phyloP scores from a whole-genome alignment of 2,329 filamentous ascomycete genomes.

The Cytospora chrysosperma region DNA sequence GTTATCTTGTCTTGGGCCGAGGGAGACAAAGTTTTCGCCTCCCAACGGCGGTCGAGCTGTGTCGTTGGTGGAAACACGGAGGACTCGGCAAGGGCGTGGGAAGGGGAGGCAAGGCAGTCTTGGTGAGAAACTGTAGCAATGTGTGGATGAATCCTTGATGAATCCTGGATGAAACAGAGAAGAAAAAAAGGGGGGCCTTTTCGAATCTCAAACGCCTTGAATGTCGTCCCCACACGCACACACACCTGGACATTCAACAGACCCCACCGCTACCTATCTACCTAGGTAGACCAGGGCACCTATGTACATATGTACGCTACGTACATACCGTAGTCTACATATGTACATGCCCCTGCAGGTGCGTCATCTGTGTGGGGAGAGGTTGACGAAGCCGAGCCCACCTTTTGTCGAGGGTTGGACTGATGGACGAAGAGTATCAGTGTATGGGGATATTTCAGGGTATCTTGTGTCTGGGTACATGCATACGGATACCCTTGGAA shows the following conservation, averaged over 20 bases:
- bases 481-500: not conserved
- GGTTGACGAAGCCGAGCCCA: constrained; percentile 21
- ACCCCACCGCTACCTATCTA: not conserved
- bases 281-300: no score
- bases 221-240: not conserved
- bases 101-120: not conserved
- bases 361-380: constrained; percentile 23
- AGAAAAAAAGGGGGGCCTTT: not conserved
- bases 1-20: not conserved
- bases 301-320: not conserved
- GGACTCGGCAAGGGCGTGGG: not conserved
- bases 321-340: no score
- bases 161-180: no score
- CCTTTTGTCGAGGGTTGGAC: not conserved
- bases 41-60: not conserved
- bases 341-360: constrained; percentile 14
- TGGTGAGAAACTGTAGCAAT: not conserved
- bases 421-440: not conserved
- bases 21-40: not conserved
- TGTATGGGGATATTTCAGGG: not conserved
- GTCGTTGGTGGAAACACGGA: not conserved
- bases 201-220: not conserved
- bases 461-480: not conserved
- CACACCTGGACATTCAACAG: not conserved
- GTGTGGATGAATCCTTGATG: not conserved